phyloP scores from a whole-genome alignment of 164 flowering plant species.

The Protea cynaroides region DNA sequence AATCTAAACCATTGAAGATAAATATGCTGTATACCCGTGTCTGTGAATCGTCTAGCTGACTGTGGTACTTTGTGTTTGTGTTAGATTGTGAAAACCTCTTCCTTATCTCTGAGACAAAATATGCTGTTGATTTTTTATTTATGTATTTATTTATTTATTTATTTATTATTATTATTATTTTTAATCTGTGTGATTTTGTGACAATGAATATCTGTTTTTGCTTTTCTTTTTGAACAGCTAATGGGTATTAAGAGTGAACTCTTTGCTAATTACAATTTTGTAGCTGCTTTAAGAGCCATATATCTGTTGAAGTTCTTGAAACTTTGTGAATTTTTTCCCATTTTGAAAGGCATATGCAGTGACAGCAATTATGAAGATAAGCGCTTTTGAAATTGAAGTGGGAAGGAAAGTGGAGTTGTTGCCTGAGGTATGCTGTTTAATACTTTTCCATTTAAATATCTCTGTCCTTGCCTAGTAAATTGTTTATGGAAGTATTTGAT shows the following conservation, averaged over 20 bases:
- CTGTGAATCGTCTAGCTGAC: too few relatives aligned
- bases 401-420: slow-evolving; percentile 79
- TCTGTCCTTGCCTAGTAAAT: not conserved
- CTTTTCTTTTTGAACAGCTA: not conserved
- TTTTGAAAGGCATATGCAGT: slow-evolving; percentile 83
- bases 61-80: too few relatives aligned
- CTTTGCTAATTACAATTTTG: not conserved
- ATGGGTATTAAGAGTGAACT: not conserved
- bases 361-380: slow-evolving; percentile 90
- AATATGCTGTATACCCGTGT: too few relatives aligned
- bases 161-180: too few relatives aligned
- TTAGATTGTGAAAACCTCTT: too few relatives aligned
- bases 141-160: too few relatives aligned
- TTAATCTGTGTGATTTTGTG: too few relatives aligned
- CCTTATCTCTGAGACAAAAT: too few relatives aligned
- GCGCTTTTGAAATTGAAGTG: slow-evolving; percentile 83
- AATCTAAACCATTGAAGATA: too few relatives aligned
- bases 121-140: too few relatives aligned
- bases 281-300: not conserved
- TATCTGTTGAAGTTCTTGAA: not conserved
- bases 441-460: not conserved
- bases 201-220: too few relatives aligned
- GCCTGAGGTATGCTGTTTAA: slow-evolving; percentile 60
- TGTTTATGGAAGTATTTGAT: not conserved
- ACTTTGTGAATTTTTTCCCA: slow-evolving; percentile 8